Evolutionary conservation across 2,329 filamentous ascomycete genomes (phyloP).

Genomic region (Clonostachys rosea): DNA sequence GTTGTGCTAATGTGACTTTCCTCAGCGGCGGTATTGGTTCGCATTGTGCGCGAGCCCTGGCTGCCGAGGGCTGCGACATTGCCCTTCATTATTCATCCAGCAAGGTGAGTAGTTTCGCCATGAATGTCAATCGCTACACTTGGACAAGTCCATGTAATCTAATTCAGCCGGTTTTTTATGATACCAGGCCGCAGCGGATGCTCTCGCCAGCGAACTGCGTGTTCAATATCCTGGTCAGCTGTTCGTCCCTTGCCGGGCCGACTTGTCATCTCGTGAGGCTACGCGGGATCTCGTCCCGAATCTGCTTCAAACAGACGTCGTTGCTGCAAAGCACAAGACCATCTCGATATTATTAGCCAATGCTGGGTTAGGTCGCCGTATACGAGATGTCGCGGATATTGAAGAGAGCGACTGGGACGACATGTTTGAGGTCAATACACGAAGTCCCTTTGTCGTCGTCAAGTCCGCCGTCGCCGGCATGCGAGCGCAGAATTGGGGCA

Average conservation of each 20-base stretch:
- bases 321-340: constrained; percentile 13
- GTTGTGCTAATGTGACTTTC: too few relatives aligned
- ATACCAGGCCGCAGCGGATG: constrained; percentile 19
- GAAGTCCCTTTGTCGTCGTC: constrained; percentile 56
- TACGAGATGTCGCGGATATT: constrained; percentile 23
- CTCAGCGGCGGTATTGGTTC: constrained; percentile 26
- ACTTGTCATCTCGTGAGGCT: constrained; percentile 17
- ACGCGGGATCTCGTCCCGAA: constrained; percentile 13
- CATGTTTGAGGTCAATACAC: constrained; percentile 47
- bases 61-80: constrained; percentile 26
- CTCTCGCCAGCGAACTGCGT: constrained; percentile 16
- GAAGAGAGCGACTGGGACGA: constrained; percentile 27
- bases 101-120: constrained; percentile 10
- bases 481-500: constrained; percentile 54
- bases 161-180: too few relatives aligned
- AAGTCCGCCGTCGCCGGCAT: constrained; percentile 58
- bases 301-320: constrained; percentile 8
- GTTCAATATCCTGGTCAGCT: constrained; percentile 15
- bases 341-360: constrained; percentile 24
- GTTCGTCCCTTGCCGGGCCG: constrained; percentile 16
- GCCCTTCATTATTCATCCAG: constrained; percentile 25
- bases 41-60: constrained; percentile 19
- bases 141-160: too few relatives aligned
- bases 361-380: constrained; percentile 23
- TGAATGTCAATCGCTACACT: too few relatives aligned